Base-by-base conservation (phyloP, 306 rosid genomes). In the Cicer cuneatum region DNA sequence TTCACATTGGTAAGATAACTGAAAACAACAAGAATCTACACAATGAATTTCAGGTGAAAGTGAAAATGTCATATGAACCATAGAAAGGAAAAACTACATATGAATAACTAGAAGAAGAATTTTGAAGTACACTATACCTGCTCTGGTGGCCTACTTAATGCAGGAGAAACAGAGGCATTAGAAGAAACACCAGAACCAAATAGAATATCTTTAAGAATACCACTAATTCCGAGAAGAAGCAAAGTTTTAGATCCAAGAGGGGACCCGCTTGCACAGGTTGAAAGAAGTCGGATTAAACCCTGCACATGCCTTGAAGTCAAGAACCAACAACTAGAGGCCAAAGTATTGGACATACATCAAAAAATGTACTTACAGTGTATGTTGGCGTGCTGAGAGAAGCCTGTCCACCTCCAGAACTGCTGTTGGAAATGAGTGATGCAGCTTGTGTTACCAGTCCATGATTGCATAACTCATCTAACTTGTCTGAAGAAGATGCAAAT, bases 261-360 rank as follows among this genome's bases (percentile, higher is more conserved):
- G n/a, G 99, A 95, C 43, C 99, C 99, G 73, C 99, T 92, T 57
- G 99, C 93, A 62, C 98, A 95, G 43, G 96, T 92, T 82, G 99
- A 92, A 76, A 95, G 97, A 59, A 95, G 96, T 72, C 99, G 96
- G 38, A 94, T 92, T 76, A 95, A 86, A 42, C 99, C 99, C 99
- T 95, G 98, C 81, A 85, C 56, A 18, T 14, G 10, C 76, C 69
- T 19, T 47, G 39, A 76, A 63, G 73, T 87, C 71, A 89, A 72
- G 40, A 41, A 69, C 41, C 53, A 47, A 69, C 56, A 66, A 62
- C 8, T 42, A 75, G 9, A 56, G 47, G 65, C 42, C 37, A 33
- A 29, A 70, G 45, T 64, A 74, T 8, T 37, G 40, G 37, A 35
- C 38, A 38, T 68, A 13, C 18, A 71, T 60, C 18, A 52, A 57